Conservation (phyloP, 305 asterid genomes). For the Solanum chacoense region DNA sequence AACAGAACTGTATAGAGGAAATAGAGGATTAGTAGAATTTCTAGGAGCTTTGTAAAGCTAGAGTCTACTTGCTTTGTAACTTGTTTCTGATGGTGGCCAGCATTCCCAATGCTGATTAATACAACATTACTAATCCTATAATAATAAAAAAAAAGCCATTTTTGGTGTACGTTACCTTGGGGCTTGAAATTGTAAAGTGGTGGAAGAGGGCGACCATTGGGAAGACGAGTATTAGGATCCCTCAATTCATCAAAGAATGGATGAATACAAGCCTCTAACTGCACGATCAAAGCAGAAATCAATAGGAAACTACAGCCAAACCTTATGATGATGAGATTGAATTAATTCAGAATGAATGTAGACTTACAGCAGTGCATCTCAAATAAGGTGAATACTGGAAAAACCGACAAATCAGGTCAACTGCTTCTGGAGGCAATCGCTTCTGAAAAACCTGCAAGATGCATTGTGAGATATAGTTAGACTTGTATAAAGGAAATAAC, state of each 20-base stretch:
- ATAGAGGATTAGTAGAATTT: background rate
- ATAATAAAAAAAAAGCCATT: background rate
- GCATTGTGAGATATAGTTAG: background rate
- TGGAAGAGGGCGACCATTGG: constrained; percentile 97
- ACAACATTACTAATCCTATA: background rate
- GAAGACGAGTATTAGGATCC: constrained; percentile 77
- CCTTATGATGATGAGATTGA: background rate
- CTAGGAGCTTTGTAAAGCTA: background rate
- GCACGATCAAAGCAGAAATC: constrained; percentile 15
- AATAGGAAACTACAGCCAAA: background rate
- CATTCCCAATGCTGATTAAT: background rate
- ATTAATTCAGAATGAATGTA: constrained; percentile 13
- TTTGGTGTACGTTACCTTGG: constrained; percentile 39
- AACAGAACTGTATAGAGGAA: background rate
- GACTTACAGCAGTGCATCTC: constrained; percentile 95
- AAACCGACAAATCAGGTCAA: constrained; percentile 85
- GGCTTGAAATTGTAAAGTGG: constrained; percentile 88
- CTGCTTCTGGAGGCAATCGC: constrained; percentile 96
- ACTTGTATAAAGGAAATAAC: background rate
- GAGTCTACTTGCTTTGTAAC: background rate
- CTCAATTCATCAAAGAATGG: constrained; percentile 93
- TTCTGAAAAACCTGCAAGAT: constrained; percentile 80
- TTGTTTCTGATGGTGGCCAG: background rate
- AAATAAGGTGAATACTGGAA: constrained; percentile 95
- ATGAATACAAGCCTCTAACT: constrained; percentile 97